Base-by-base conservation (phyloP, 2,329 filamentous ascomycete species). In the Aspergillus ruber region DNA sequence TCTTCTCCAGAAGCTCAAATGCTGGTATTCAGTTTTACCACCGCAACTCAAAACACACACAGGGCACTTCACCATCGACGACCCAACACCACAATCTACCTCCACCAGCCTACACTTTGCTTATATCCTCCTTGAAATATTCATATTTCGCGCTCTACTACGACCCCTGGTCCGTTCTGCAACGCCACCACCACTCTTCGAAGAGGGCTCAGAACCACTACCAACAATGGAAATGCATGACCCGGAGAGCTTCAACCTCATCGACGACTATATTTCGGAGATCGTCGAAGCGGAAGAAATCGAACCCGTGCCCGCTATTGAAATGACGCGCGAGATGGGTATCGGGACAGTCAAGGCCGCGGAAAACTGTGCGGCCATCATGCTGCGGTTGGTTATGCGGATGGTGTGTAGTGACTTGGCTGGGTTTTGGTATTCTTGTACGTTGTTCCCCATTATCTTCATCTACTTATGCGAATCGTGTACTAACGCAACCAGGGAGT, bases 71-170 rank as follows among this genome's bases (percentile, higher is more conserved):
- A 35, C 45, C 42, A 46, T 41, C 29, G 43, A 43, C 36, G 43
- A 50, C 35, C 27, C 48, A 18, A 46, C 42, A 48, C 41, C 46
- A 21, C 49, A 45, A 44, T 49, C 33, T 4, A 45, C 32, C 18
- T 49, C 36, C 6, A 45, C 36, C 27, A 35, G 50, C 27, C 49
- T 64, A 5, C 61, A 61, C 4, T 59, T 63, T 44, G 50, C 54
- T 2, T 62, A 64, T 40, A 46, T 61, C 6, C 52, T 55, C 2
- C 49, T 60, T 12, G 55, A 59, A 43, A 40, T 62, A 7, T 57
- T 58, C 15, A 50, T 62, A 6, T 62, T 59, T 42, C 55, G 60
- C 33, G 56, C 57, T 1, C 42, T 62, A n/a, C 50, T 63, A 32
- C 54, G 56, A 38, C 55, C 53, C 8, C 46, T 55, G 29, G 53